These are phyloP conservation scores for Brettanomyces naardenensis DNA, from an alignment of 805 yeast genomes.

Conservation along the genomic window DNA sequence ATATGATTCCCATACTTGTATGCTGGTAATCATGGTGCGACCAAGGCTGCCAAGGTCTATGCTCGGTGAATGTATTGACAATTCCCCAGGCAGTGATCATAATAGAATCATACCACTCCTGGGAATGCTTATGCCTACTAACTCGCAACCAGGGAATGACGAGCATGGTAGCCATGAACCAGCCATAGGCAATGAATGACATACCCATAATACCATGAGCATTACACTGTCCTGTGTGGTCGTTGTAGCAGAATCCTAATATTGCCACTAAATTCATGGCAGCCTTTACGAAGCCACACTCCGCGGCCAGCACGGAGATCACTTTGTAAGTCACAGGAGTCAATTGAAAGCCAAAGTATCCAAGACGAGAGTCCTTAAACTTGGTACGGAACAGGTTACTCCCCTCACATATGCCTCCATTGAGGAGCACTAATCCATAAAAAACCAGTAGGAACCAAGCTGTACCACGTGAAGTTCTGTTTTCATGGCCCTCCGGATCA, in stretches of 20 bases:
- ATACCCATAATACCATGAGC: constrained; percentile 98
- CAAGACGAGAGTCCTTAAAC: constrained; percentile 28
- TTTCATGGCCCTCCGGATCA: constrained; percentile 59
- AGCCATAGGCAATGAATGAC: constrained; percentile 76
- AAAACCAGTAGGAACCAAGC: constrained; percentile 52
- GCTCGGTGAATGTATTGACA: constrained; percentile 93
- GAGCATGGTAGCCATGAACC: constrained; percentile 56
- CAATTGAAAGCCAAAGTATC: constrained; percentile 30
- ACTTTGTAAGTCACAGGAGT: constrained; percentile 32
- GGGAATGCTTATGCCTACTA: constrained; percentile 46
- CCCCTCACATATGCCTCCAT: constrained; percentile 51
- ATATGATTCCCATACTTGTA: constrained; percentile 91
- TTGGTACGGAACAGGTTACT: constrained; percentile 28
- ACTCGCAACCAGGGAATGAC: constrained; percentile 69
- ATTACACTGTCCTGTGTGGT: constrained; percentile 86
- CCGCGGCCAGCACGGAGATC: constrained; percentile 36
- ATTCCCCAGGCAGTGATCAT: constrained; percentile 88
- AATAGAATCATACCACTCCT: constrained; percentile 77
- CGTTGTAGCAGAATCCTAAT: constrained; percentile 79
- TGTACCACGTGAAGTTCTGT: constrained; percentile 58
- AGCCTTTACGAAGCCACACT: constrained; percentile 72
- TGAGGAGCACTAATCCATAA: constrained; percentile 38
- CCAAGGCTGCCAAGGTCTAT: constrained; percentile 88
- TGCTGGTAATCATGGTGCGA: constrained; percentile 91
- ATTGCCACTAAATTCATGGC: constrained; percentile 78